These are phyloP conservation scores for Beauveria bassiana DNA, from an alignment of 2,329 filamentous ascomycete genomes.

Conservation along the genomic window DNA sequence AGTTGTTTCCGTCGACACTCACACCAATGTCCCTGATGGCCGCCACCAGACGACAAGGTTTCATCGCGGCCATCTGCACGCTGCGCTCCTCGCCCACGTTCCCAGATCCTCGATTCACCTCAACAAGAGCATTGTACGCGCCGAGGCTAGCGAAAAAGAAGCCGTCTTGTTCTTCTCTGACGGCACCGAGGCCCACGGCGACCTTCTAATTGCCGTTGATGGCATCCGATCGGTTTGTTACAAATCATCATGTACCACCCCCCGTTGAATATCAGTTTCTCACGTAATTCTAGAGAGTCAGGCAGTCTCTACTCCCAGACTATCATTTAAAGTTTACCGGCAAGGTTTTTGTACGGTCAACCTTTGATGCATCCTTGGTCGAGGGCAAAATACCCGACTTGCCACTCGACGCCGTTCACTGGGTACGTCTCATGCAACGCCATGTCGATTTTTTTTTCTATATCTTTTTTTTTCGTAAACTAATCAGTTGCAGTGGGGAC, in stretches of 20 bases:
- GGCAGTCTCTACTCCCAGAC: slow-evolving; percentile 6
- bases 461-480: too few relatives aligned
- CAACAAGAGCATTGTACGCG: slow-evolving; percentile 29
- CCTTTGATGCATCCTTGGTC: slow-evolving; percentile 12
- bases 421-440: not conserved
- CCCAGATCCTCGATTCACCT: slow-evolving; percentile 34
- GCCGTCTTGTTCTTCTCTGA: slow-evolving; percentile 31
- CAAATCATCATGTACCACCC: not conserved
- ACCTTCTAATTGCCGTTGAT: slow-evolving; percentile 43
- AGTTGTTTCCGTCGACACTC: slow-evolving; percentile 34
- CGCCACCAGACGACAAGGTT: slow-evolving; percentile 37
- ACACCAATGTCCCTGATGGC: slow-evolving; percentile 27
- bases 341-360: slow-evolving; percentile 13
- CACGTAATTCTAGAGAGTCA: not conserved
- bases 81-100: slow-evolving; percentile 37
- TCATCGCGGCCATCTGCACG: slow-evolving; percentile 40
- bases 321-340: slow-evolving; percentile 12
- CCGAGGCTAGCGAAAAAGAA: slow-evolving; percentile 22
- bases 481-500: not conserved
- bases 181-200: slow-evolving; percentile 31
- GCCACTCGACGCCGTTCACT: slow-evolving; percentile 14
- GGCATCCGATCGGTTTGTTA: slow-evolving; percentile 41
- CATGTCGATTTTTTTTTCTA: too few relatives aligned
- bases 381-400: slow-evolving; percentile 12
- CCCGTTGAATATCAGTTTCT: not conserved